These are phyloP conservation scores for Corinectria fuckeliana DNA, from an alignment of 2,329 filamentous ascomycete genomes.

Conservation along the genomic window DNA sequence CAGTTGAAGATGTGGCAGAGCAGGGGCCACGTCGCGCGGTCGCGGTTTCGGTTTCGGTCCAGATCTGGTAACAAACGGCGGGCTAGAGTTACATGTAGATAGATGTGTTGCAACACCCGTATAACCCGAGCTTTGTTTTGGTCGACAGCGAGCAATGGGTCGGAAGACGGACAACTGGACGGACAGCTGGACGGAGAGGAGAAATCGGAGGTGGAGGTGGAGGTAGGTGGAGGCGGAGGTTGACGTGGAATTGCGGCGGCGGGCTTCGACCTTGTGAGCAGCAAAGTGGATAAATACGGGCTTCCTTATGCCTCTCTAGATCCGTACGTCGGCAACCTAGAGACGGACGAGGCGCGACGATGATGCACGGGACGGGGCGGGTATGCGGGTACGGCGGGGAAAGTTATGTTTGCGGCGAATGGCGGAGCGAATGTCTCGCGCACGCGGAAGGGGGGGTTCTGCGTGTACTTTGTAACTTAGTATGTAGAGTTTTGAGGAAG, in stretches of 20 bases:
- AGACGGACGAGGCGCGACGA: background rate
- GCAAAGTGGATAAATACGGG: conserved; percentile 3
- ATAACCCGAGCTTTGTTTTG: background rate
- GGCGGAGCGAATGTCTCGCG: background rate
- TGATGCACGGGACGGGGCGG: background rate
- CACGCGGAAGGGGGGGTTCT: background rate
- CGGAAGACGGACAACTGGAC: background rate
- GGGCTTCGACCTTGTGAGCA: conserved; percentile 8
- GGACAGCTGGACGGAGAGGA: background rate
- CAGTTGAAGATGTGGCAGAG: conserved; percentile 18
- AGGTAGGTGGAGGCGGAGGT: background rate
- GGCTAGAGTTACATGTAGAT: conserved; percentile 18
- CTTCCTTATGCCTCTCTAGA: background rate
- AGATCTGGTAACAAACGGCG: background rate
- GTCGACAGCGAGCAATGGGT: background rate
- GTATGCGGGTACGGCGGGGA: background rate
- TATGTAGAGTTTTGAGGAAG: background rate
- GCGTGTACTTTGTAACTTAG: background rate
- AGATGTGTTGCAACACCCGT: background rate
- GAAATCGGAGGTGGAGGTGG: background rate
- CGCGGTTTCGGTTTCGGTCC: conserved; percentile 16
- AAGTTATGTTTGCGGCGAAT: background rate
- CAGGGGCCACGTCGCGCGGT: conserved; percentile 38
- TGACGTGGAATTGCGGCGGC: conserved; percentile 15
- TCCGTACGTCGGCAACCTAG: background rate